Conservation (phyloP, 345 rosid species). For the Theobroma cacao region DNA sequence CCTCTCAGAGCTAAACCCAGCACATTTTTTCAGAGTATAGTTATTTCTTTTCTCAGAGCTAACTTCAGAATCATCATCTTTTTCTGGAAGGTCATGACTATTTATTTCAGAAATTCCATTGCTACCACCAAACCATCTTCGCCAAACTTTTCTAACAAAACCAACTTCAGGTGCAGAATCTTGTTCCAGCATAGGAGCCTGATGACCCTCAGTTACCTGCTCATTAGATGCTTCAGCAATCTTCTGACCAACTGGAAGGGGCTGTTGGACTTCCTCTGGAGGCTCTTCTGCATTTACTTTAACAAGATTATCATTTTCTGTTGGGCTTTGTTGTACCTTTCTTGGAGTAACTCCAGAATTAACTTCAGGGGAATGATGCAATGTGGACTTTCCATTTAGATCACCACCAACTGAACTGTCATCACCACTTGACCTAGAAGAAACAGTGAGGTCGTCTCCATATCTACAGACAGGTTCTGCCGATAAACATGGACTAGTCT, state of each 20-base stretch:
- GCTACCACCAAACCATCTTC: slow-evolving; percentile 41
- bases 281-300: slow-evolving; percentile 1
- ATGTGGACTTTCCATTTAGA: slow-evolving; percentile 15
- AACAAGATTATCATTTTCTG: slow-evolving; percentile 3
- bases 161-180: slow-evolving; percentile 35
- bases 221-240: slow-evolving; percentile 7
- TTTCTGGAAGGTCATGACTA: slow-evolving; percentile 17
- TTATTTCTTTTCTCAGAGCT: slow-evolving; percentile 17
- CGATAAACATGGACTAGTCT: slow-evolving; percentile 8
- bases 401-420: slow-evolving; percentile 17
- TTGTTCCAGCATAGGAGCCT: slow-evolving; percentile 16
- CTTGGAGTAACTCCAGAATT: slow-evolving; percentile 14
- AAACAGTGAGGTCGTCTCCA: slow-evolving; percentile 14
- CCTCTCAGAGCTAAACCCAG: slow-evolving; percentile 20
- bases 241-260: slow-evolving; percentile 15
- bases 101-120: slow-evolving; percentile 21
- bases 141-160: slow-evolving; percentile 42
- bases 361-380: slow-evolving; percentile 15
- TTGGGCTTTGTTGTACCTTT: slow-evolving; percentile 19
- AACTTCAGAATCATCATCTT: slow-evolving; percentile 19
- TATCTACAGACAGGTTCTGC: neutral
- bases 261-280: slow-evolving; percentile 20
- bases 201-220: slow-evolving; percentile 16
- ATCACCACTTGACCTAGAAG: slow-evolving; percentile 23
- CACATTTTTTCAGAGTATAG: slow-evolving; percentile 13